Conservation (phyloP, 306 rosid species). For the Castanea crenata region DNA sequence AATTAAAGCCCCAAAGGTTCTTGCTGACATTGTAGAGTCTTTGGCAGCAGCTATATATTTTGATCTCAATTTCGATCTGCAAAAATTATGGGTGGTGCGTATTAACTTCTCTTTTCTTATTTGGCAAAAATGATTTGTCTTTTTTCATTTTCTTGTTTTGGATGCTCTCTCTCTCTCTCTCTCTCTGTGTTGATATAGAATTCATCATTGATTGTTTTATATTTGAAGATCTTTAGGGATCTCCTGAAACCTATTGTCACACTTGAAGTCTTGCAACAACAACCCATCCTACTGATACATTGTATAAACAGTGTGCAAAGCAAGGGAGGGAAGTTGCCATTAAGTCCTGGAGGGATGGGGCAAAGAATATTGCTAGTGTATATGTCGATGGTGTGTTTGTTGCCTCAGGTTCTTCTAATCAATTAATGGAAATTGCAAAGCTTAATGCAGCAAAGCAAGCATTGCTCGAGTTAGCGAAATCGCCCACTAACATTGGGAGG, state of each 20-base stretch:
- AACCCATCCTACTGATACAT: conserved; percentile 68
- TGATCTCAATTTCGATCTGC: conserved; percentile 53
- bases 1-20: conserved; percentile 82
- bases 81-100: conserved; percentile 67
- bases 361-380: conserved; percentile 27
- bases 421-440: conserved; percentile 55
- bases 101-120: neutral
- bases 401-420: conserved; percentile 56
- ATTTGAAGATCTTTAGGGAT: conserved; percentile 49
- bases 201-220: neutral
- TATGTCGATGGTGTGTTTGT: conserved; percentile 17
- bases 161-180: neutral
- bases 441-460: conserved; percentile 58
- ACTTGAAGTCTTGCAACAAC: conserved; percentile 36
- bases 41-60: conserved; percentile 62
- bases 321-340: conserved; percentile 53
- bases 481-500: too few relatives aligned
- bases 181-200: neutral
- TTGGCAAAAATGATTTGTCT: neutral
- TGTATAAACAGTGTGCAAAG: conserved; percentile 64
- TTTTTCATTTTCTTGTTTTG: neutral
- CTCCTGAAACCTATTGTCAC: conserved; percentile 76
- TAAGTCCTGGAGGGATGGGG: conserved; percentile 31
- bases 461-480: too few relatives aligned
- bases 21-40: conserved; percentile 45